Conservation (phyloP, 1,139 yeast species). For the Pichia sp. region DNA sequence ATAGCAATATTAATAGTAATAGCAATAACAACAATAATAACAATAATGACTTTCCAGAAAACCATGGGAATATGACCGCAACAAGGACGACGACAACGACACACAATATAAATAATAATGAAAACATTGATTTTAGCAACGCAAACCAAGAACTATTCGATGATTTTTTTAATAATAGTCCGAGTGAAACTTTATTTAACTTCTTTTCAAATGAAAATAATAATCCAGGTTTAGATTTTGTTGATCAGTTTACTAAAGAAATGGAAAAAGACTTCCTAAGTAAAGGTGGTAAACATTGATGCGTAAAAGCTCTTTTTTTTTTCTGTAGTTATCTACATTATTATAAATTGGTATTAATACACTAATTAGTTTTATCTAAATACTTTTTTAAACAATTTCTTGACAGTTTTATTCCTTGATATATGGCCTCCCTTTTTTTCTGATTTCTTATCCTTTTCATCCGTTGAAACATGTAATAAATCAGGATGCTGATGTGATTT, state of each 20-base stretch:
- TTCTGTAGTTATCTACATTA: no score
- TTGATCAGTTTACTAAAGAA: conserved; percentile 84
- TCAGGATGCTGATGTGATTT: neutral
- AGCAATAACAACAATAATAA: no score
- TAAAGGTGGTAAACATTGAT: conserved; percentile 22
- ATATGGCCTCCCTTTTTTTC: neutral
- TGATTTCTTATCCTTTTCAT: neutral
- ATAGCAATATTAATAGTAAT: no score
- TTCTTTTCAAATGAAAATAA: conserved; percentile 51
- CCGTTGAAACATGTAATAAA: neutral
- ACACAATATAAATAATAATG: neutral
- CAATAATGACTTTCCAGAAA: neutral
- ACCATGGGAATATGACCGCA: neutral
- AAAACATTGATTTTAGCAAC: conserved; percentile 12
- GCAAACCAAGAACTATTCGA: conserved; percentile 28
- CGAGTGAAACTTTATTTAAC: conserved; percentile 57
- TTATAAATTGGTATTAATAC: no score
- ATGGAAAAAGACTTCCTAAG: conserved; percentile 49
- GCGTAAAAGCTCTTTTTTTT: no score
- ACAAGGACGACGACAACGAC: no score
- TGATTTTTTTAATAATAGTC: conserved; percentile 27
- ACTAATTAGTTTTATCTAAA: conserved; percentile 7
- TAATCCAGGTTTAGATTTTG: conserved; percentile 73
- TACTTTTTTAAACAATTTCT: conserved; percentile 13
- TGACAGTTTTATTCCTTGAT: conserved; percentile 8